Evolutionary conservation across 148 eudicot genomes (phyloP).

Genomic region (Silene latifolia): DNA sequence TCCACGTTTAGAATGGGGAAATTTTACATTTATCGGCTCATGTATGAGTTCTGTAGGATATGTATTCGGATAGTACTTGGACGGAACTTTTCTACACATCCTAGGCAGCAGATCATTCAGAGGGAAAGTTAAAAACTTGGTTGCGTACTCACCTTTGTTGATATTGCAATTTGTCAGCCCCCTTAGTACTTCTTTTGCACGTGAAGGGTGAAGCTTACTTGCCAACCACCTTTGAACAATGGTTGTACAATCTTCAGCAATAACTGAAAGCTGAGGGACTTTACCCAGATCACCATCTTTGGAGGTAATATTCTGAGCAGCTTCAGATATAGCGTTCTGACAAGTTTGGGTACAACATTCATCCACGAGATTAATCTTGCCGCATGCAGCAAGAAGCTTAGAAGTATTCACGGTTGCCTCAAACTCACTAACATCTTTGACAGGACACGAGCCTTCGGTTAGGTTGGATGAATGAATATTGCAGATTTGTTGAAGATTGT

Average conservation of each 20-base stretch:
- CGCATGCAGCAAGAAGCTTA: constrained; percentile 61
- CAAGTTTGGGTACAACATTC: constrained; percentile 89
- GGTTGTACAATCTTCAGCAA: constrained; percentile 59
- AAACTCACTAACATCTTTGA: constrained; percentile 62
- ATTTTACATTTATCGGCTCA: no score
- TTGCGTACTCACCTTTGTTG: constrained; percentile 60
- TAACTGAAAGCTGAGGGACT: constrained; percentile 49
- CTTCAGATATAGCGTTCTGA: constrained; percentile 81
- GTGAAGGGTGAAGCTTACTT: constrained; percentile 63
- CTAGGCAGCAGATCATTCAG: no score
- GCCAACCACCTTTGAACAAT: constrained; percentile 86
- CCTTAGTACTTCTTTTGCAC: constrained; percentile 76
- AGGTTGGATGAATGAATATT: constrained; percentile 65
- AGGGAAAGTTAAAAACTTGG: neutral
- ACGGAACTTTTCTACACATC: no score
- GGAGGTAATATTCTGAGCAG: constrained; percentile 64
- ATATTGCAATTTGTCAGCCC: constrained; percentile 86
- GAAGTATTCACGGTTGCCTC: constrained; percentile 62
- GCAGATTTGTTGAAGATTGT: constrained; percentile 61
- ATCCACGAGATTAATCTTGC: constrained; percentile 72
- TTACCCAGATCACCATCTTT: constrained; percentile 44
- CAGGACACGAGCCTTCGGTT: constrained; percentile 85
- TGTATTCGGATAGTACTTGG: no score
- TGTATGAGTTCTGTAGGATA: no score
- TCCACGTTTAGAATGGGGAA: no score